Evolutionary conservation across 495 filamentous ascomycete genomes (phyloP).

Genomic region (Hypoxylon perforatum): DNA sequence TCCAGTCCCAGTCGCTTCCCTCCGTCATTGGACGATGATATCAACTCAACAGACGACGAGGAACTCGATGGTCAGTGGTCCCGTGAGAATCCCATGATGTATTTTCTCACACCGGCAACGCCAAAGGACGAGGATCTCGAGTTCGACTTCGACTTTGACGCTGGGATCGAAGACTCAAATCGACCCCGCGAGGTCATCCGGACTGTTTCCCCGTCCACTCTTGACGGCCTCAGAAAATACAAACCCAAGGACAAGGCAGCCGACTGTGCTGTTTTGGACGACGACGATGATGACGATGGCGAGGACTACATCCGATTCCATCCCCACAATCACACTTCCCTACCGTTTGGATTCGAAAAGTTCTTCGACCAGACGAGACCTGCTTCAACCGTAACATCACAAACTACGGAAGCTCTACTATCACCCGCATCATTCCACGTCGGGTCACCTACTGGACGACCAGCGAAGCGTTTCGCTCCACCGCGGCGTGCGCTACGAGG

Average conservation of each 20-base stretch:
- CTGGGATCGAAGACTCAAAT: conserved; percentile 61
- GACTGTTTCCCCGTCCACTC: conserved; percentile 60
- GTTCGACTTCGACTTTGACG: conserved; percentile 61
- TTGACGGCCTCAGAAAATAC: conserved; percentile 57
- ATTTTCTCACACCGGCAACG: conserved; percentile 60
- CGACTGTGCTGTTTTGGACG: conserved; percentile 49
- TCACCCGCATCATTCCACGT: conserved; percentile 46
- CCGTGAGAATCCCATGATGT: conserved; percentile 59
- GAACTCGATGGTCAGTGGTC: conserved; percentile 50
- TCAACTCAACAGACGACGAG: conserved; percentile 51
- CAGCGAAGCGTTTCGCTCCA: conserved; percentile 37
- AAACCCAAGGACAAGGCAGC: conserved; percentile 43
- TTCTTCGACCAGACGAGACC: conserved; percentile 44
- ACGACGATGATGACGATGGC: conserved; percentile 48
- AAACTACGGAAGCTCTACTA: conserved; percentile 41
- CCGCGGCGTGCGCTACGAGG: conserved; percentile 34
- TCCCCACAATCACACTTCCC: conserved; percentile 39
- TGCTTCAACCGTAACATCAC: conserved; percentile 36
- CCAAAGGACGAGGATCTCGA: conserved; percentile 48
- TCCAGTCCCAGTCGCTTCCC: conserved; percentile 49
- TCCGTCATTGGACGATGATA: conserved; percentile 51
- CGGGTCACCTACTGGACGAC: conserved; percentile 36
- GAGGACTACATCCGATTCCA: conserved; percentile 56
- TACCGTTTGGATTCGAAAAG: conserved; percentile 44
- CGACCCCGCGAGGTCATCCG: conserved; percentile 53